Percentiles rank a stretch among this genome's conserved stretches.
Conservation (phyloP, 352 stramenopile species). For the Peronospora farinosa region DNA sequence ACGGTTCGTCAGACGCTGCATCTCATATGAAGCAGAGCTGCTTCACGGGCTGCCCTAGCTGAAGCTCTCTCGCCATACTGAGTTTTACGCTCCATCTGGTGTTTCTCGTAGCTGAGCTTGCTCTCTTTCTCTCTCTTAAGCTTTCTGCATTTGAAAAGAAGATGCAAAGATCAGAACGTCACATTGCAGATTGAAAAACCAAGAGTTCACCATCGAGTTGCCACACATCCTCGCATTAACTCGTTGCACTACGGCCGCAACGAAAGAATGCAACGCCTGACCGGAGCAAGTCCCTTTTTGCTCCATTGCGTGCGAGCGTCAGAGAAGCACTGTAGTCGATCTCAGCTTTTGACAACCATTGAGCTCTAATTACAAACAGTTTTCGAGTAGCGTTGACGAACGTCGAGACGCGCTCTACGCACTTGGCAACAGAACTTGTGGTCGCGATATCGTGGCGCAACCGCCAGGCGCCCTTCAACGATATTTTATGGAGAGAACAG, state of each 20-base stretch:
- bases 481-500: conserved; percentile 10
- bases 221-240: conserved; percentile 21
- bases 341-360: conserved; percentile 15
- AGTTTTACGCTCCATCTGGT: background rate
- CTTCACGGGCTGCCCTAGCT: conserved; percentile 6
- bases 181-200: conserved; percentile 17
- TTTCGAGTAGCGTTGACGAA: background rate
- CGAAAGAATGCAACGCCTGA: conserved; percentile 3
- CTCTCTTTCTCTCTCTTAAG: conserved; percentile 22
- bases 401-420: no score
- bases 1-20: conserved; percentile 8
- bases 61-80: background rate
- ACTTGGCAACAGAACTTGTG: no score
- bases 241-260: conserved; percentile 8
- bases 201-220: conserved; percentile 14
- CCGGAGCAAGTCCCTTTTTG: conserved; percentile 11
- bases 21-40: background rate
- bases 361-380: no score
- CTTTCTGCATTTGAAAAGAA: conserved; percentile 16
- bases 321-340: conserved; percentile 17
- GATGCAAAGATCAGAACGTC: conserved; percentile 19
- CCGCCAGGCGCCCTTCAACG: conserved; percentile 15
- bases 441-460: conserved; percentile 2
- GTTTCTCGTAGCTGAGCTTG: background rate
- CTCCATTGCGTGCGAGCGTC: conserved; percentile 17